These are phyloP conservation scores for Talaromyces trachyspermus DNA, from an alignment of 495 filamentous ascomycete species.

Conservation along the genomic window DNA sequence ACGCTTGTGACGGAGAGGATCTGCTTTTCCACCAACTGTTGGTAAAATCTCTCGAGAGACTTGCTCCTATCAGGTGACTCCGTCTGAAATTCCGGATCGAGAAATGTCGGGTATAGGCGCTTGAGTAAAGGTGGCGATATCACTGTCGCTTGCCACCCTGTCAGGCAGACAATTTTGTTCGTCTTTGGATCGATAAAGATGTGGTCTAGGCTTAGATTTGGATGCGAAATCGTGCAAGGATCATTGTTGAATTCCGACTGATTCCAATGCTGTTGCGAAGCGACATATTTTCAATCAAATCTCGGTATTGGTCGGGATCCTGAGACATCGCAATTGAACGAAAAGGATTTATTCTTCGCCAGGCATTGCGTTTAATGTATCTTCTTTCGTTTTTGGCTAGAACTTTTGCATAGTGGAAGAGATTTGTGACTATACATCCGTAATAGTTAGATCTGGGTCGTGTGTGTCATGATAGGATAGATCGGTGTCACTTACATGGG, in stretches of 20 bases:
- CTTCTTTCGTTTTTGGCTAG: constrained; percentile 26
- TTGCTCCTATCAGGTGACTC: not conserved
- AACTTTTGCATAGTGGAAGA: constrained; percentile 17
- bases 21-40: not conserved
- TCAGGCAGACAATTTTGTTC: constrained; percentile 20
- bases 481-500: constrained; percentile 19
- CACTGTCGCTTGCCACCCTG: constrained; percentile 21
- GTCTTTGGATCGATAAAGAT: constrained; percentile 25
- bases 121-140: not conserved
- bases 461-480: constrained; percentile 4
- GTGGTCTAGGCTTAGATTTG: constrained; percentile 27
- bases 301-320: constrained; percentile 13
- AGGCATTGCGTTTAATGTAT: constrained; percentile 19
- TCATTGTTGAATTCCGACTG: constrained; percentile 9
- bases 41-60: too few species aligned
- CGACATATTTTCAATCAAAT: constrained; percentile 10
- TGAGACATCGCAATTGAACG: constrained; percentile 12
- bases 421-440: constrained; percentile 15
- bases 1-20: constrained; percentile 1
- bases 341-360: constrained; percentile 22
- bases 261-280: constrained; percentile 11
- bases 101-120: not conserved
- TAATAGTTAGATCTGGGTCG: constrained; percentile 6
- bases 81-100: not conserved
- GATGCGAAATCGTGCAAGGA: constrained; percentile 20